Evolutionary conservation across 192 early-diverging fungal genomes (phyloP).

Genomic region (Backusella tarrabulga): DNA sequence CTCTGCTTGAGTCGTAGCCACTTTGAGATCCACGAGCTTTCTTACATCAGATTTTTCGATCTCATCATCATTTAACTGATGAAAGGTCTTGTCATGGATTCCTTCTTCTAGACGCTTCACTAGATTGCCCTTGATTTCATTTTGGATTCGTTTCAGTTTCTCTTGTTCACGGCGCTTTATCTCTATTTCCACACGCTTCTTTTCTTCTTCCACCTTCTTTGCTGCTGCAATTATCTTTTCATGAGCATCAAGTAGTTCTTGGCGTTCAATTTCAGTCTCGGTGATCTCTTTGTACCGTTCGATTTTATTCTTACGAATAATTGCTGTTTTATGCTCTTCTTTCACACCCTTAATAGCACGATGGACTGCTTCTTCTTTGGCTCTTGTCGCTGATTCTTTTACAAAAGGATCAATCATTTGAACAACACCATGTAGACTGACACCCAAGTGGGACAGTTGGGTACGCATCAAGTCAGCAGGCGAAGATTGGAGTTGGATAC

Average conservation of each 20-base stretch:
- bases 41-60: constrained; percentile 79
- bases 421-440: constrained; percentile 80
- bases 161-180: constrained; percentile 78
- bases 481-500: constrained; percentile 78
- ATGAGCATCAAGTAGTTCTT: constrained; percentile 80
- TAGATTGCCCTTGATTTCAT: constrained; percentile 80
- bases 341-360: constrained; percentile 70
- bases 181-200: constrained; percentile 81
- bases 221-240: constrained; percentile 67
- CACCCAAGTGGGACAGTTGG: constrained; percentile 85
- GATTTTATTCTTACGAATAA: constrained; percentile 84
- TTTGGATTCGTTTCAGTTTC: constrained; percentile 68
- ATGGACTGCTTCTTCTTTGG: constrained; percentile 65
- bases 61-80: constrained; percentile 51
- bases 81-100: constrained; percentile 21
- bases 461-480: constrained; percentile 90
- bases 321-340: constrained; percentile 79
- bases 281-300: constrained; percentile 78
- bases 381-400: constrained; percentile 61
- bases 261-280: constrained; percentile 68
- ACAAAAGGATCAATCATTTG: constrained; percentile 78
- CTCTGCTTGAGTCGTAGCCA: constrained; percentile 69
- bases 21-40: constrained; percentile 77
- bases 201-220: constrained; percentile 80
- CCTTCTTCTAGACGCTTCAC: constrained; percentile 79